Percentiles rank a stretch among this genome's conserved stretches.
These are phyloP conservation scores for Salvia hispanica DNA, from an alignment of 257 asterid species.

Conservation along the genomic window DNA sequence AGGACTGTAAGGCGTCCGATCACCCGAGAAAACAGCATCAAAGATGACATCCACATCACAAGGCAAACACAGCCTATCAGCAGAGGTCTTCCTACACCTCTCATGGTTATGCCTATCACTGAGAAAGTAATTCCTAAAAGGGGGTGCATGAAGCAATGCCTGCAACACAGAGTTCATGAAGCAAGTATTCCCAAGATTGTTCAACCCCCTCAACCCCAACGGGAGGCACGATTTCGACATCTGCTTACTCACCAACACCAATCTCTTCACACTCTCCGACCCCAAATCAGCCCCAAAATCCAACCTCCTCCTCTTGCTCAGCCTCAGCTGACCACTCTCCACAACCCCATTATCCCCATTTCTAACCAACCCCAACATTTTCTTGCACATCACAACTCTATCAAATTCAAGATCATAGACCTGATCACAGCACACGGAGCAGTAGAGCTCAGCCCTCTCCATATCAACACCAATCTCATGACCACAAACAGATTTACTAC, in stretches of 20 bases:
- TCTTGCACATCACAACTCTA: slow-evolving; percentile 42
- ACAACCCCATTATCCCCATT: slow-evolving; percentile 42
- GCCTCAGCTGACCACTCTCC: slow-evolving; percentile 41
- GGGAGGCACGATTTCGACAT: slow-evolving; percentile 64
- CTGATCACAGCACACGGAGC: slow-evolving; percentile 65
- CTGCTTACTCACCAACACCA: slow-evolving; percentile 49
- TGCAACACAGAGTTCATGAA: slow-evolving; percentile 81
- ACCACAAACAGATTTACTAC: slow-evolving; percentile 46
- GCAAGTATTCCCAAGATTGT: slow-evolving; percentile 74
- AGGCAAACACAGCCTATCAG: slow-evolving; percentile 60
- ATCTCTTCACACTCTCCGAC: slow-evolving; percentile 43
- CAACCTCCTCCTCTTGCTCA: slow-evolving; percentile 73
- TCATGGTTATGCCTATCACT: slow-evolving; percentile 57
- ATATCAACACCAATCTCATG: slow-evolving; percentile 65
- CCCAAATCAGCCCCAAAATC: slow-evolving; percentile 64
- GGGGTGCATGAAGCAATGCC: slow-evolving; percentile 75
- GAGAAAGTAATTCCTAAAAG: slow-evolving; percentile 68
- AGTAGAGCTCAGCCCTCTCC: slow-evolving; percentile 69
- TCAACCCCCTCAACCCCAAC: slow-evolving; percentile 74
- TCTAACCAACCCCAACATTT: slow-evolving; percentile 43
- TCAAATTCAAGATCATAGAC: slow-evolving; percentile 74
- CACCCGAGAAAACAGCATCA: slow-evolving; percentile 67
- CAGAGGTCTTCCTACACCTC: slow-evolving; percentile 44
- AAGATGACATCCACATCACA: slow-evolving; percentile 66
- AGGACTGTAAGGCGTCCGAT: slow-evolving; percentile 64